Conservation (phyloP, 2,329 filamentous ascomycete species). For the Fusarium hostae region DNA sequence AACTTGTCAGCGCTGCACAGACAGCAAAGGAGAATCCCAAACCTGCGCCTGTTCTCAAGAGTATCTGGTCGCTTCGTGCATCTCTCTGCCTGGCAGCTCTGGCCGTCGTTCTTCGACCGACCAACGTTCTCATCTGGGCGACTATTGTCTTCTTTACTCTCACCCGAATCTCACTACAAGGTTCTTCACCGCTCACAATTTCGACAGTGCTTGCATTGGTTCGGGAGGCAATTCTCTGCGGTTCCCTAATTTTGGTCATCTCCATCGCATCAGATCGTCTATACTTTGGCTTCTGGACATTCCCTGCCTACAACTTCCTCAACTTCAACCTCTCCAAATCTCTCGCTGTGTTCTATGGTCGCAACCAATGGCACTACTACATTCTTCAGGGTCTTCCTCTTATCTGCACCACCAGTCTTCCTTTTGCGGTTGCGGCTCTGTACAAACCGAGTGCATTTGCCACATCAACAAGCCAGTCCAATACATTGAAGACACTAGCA, state of each 20-base stretch:
- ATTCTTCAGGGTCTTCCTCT: conserved; percentile 89
- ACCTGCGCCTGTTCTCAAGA: conserved; percentile 42
- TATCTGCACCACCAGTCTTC: conserved; percentile 83
- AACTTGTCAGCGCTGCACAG: conserved; percentile 62
- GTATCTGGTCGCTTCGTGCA: conserved; percentile 53
- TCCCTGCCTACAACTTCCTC: conserved; percentile 87
- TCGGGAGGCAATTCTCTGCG: conserved; percentile 73
- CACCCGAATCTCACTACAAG: conserved; percentile 51
- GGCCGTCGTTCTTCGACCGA: conserved; percentile 88
- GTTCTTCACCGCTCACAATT: conserved; percentile 55
- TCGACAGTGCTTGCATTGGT: conserved; percentile 64
- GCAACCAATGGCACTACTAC: conserved; percentile 93
- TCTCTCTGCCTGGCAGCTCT: conserved; percentile 81
- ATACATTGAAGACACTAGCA: conserved; percentile 59
- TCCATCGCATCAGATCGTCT: conserved; percentile 77
- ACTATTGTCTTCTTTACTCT: conserved; percentile 65
- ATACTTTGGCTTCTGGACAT: conserved; percentile 88
- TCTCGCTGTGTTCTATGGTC: conserved; percentile 91
- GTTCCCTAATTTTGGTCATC: conserved; percentile 67
- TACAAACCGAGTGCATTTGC: conserved; percentile 56
- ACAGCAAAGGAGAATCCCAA: conserved; percentile 55
- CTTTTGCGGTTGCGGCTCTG: conserved; percentile 76
- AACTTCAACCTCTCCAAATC: conserved; percentile 91
- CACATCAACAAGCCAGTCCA: conserved; percentile 50
- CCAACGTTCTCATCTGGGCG: conserved; percentile 88